Conservation (phyloP, 2,329 filamentous ascomycete genomes). For the Trichophyton benhamiae region DNA sequence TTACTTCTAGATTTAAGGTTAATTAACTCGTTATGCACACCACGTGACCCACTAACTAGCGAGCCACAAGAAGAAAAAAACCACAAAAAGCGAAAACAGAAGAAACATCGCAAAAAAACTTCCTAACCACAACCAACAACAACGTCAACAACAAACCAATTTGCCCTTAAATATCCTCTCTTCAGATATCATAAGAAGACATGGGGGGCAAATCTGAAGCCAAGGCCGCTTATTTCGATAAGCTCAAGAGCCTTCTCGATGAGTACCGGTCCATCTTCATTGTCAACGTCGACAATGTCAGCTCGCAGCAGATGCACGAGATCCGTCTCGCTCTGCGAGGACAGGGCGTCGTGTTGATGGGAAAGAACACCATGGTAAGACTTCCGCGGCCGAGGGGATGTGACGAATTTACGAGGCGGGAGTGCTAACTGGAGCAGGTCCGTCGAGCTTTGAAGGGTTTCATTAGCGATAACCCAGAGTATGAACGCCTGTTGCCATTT, state of each 20-base stretch:
- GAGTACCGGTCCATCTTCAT: conserved; percentile 97
- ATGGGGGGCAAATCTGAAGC: conserved; percentile 94
- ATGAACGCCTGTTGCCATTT: conserved; percentile 91
- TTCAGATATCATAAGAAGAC: conserved; percentile 78
- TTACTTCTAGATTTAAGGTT: not conserved
- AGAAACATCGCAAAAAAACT: not conserved
- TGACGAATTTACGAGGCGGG: not conserved
- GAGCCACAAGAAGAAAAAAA: conserved; percentile 12
- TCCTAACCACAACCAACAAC: not conserved
- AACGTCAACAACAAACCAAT: conserved; percentile 22
- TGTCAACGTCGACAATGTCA: conserved; percentile 97
- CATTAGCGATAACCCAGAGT: conserved; percentile 80
- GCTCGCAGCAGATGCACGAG: conserved; percentile 99
- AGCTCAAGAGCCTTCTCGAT: conserved; percentile 95
- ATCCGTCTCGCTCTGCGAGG: conserved; percentile 85
- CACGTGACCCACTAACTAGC: conserved; percentile 27
- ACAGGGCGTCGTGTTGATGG: conserved; percentile 93
- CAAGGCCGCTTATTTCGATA: conserved; percentile 98
- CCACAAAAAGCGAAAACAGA: conserved; percentile 12
- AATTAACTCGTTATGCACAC: no score
- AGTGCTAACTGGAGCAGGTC: conserved; percentile 43
- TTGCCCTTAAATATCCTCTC: conserved; percentile 98
- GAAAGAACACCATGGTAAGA: conserved; percentile 98
- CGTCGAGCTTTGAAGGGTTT: conserved; percentile 97
- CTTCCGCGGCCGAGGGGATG: conserved; percentile 9